Evolutionary conservation across 108 stramenopile genomes (phyloP).

Genomic region (Mayamaea pseudoterrestris): DNA sequence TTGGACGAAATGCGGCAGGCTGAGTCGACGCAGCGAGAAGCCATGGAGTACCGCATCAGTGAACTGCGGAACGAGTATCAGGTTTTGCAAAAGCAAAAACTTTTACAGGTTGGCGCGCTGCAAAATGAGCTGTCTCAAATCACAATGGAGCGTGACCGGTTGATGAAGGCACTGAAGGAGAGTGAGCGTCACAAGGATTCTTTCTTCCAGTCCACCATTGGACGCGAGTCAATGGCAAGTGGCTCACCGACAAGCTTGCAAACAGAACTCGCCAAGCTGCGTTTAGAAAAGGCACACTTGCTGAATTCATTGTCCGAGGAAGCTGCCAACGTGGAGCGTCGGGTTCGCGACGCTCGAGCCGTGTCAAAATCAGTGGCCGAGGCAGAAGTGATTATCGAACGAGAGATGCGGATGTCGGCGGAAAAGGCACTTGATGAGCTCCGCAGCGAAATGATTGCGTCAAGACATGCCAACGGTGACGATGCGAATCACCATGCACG

Average conservation of each 20-base stretch:
- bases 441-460: conserved; percentile 44
- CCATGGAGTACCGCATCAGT: conserved; percentile 59
- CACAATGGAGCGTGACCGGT: conserved; percentile 50
- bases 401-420: conserved; percentile 40
- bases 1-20: conserved; percentile 54
- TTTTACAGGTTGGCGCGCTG: conserved; percentile 37
- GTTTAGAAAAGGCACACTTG: conserved; percentile 66
- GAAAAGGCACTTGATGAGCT: conserved; percentile 30
- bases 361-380: conserved; percentile 51
- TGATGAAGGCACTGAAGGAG: conserved; percentile 50
- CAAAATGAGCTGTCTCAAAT: conserved; percentile 49
- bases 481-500: too few species aligned
- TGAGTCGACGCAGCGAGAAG: conserved; percentile 43
- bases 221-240: conserved; percentile 9
- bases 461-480: too few species aligned
- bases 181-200: conserved; percentile 57
- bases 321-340: conserved; percentile 39
- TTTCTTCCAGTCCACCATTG: conserved; percentile 21
- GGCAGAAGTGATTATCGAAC: conserved; percentile 61
- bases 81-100: conserved; percentile 31
- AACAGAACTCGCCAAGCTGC: conserved; percentile 38
- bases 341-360: conserved; percentile 52
- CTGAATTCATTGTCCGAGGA: conserved; percentile 47
- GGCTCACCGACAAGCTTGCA: too few species aligned
- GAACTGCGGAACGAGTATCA: conserved; percentile 49